phyloP scores from a whole-genome alignment of 148 eudicot species.

The Agrostemma githago region DNA sequence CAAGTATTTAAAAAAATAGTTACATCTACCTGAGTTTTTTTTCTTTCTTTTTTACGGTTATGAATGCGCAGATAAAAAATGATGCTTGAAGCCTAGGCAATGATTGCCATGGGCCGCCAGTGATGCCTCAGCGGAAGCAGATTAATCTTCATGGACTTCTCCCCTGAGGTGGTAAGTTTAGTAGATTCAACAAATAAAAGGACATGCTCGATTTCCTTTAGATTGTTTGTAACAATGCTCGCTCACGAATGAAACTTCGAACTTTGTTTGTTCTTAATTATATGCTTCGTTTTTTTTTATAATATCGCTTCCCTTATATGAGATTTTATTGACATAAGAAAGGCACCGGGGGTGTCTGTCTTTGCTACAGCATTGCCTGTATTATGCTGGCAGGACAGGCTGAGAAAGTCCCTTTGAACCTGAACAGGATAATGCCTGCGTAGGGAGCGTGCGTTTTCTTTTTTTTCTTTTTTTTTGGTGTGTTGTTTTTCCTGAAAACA shows the following conservation, averaged over 20 bases:
- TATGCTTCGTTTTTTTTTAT: not conserved
- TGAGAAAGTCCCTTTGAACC: slow-evolving; percentile 99
- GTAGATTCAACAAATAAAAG: slow-evolving; percentile 29
- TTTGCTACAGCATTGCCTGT: slow-evolving; percentile 40
- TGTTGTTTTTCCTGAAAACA: slow-evolving; percentile 46
- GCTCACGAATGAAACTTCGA: slow-evolving; percentile 20
- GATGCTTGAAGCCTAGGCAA: slow-evolving; percentile 21
- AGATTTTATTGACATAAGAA: slow-evolving; percentile 49
- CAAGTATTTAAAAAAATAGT: too few species aligned
- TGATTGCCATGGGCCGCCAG: slow-evolving; percentile 17
- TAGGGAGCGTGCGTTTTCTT: slow-evolving; percentile 94
- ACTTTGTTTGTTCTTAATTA: slow-evolving; percentile 1
- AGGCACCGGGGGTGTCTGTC: slow-evolving; percentile 99
- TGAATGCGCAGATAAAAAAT: slow-evolving; percentile 22
- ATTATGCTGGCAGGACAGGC: slow-evolving; percentile 49
- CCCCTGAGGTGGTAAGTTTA: slow-evolving; percentile 42
- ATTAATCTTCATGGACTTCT: slow-evolving; percentile 25
- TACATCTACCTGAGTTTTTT: not conserved
- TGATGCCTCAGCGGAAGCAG: slow-evolving; percentile 38
- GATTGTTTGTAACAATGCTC: slow-evolving; percentile 20
- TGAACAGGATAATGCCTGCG: slow-evolving; percentile 99
- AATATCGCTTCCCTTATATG: not conserved
- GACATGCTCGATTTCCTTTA: slow-evolving; percentile 15
- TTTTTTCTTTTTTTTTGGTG: slow-evolving; percentile 30
- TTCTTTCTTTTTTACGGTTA: not conserved